phyloP scores from a whole-genome alignment of 129 eudicot genomes.

The Flaveria sonorensis region DNA sequence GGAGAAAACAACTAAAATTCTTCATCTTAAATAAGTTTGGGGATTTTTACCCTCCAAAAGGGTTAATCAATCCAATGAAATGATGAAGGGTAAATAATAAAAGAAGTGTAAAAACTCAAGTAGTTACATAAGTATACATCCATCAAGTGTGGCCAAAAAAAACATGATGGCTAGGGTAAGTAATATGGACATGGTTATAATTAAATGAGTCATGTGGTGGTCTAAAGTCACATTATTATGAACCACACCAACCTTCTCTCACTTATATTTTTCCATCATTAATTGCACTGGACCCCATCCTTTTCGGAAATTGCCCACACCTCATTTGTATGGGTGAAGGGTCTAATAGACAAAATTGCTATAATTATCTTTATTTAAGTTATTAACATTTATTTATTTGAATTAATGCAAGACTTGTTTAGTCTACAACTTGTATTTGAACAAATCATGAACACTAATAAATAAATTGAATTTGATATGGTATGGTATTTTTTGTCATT shows the following conservation, averaged over 20 bases:
- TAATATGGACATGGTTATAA: slow-evolving; percentile 39
- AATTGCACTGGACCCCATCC: slow-evolving; percentile 32
- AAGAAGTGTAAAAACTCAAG: slow-evolving; percentile 19
- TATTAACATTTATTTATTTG: not conserved
- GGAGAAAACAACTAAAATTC: too few relatives aligned
- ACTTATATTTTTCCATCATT: slow-evolving; percentile 29
- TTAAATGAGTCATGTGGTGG: slow-evolving; percentile 42
- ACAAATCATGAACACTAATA: too few relatives aligned
- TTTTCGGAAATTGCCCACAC: slow-evolving; percentile 8
- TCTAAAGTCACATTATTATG: slow-evolving; percentile 42
- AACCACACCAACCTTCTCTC: slow-evolving; percentile 39
- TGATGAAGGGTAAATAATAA: slow-evolving; percentile 15
- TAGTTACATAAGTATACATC: slow-evolving; percentile 23
- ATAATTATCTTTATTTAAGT: not conserved
- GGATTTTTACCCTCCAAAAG: too few relatives aligned
- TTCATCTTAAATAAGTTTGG: too few relatives aligned
- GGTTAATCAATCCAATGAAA: not conserved
- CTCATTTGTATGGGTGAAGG: slow-evolving; percentile 1
- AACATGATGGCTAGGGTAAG: slow-evolving; percentile 36
- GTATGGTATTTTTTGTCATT: too few relatives aligned
- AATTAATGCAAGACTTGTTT: not conserved
- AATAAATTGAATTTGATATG: too few relatives aligned
- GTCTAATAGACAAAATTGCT: slow-evolving; percentile 3
- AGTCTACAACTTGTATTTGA: too few relatives aligned
- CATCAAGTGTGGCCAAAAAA: slow-evolving; percentile 23